Base-by-base conservation (phyloP, 805 yeast species). In the Lipomyces spencermartinsiae region DNA sequence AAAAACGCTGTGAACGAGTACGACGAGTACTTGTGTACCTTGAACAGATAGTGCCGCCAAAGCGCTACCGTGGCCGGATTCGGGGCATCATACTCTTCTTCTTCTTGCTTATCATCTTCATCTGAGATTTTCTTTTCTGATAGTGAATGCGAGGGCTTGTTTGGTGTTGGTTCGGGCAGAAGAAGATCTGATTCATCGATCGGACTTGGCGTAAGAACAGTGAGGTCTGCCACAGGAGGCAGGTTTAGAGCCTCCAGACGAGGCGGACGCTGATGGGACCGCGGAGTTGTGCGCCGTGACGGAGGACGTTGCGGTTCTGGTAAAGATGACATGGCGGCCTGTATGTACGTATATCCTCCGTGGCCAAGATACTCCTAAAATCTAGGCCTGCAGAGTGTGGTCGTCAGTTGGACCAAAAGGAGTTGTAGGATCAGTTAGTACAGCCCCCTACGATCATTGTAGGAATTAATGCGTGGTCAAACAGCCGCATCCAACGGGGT, bases 11-110 rank as follows among this genome's bases (percentile, higher is more conserved):
- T 74, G 75, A 90, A 86, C 9, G 87, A 80, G 61, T 86, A 82
- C 0, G 91, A 87, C 14, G 91, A 84, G 76, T 85, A 87, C 74
- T 85, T 85, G 77, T 90, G 95, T 0, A 78, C 54, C 14, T 58
- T 35, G 35, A 58, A 61, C 9, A 72, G 61, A 35, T 66, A 64
- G 34, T 61, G 65, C 31, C 65, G 67, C 67, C 68, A 70, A 16
- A 34, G 49, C 12, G 59, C 16, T 10, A 53, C 56, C n/a, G 8
- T 53, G 19, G 8, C 56, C 4, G 34, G 34, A 31, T 14, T 31
- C 31, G 55, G 43, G 10, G n/a, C n/a, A 29, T 57, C 59, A 34
- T 57, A 35, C 16, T 57, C 59, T 33, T 60, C 55, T n/a, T 16
- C 25, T 25, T 60, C 59, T 25, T 35, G 59, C 10, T 35, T 57